Conservation (phyloP, 495 filamentous ascomycete genomes). For the Xylaria grammica region DNA sequence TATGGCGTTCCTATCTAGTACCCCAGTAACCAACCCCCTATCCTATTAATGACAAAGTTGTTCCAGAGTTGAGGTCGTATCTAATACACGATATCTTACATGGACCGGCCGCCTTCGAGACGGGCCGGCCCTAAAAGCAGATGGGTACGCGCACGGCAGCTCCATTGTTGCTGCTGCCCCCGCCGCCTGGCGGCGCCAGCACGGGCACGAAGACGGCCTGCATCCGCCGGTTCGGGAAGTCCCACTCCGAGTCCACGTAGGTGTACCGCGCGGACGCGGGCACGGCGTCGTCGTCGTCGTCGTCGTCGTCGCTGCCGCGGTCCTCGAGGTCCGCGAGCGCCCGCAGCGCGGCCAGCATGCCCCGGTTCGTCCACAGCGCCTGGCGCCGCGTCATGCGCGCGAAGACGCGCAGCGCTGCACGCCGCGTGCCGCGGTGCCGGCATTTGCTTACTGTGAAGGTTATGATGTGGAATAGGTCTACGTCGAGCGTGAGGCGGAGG, state of each 20-base stretch:
- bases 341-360: conserved; percentile 25
- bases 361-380: conserved; percentile 30
- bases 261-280: conserved; percentile 28
- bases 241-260: conserved; percentile 30
- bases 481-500: conserved; percentile 27
- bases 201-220: conserved; percentile 26
- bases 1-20: too few relatives aligned
- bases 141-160: conserved; percentile 1
- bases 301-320: conserved; percentile 22
- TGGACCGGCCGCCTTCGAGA: too few relatives aligned
- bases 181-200: neutral
- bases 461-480: conserved; percentile 31
- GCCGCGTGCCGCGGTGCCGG: conserved; percentile 26
- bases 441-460: conserved; percentile 29
- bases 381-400: conserved; percentile 26
- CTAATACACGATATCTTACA: too few relatives aligned
- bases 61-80: too few relatives aligned
- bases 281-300: conserved; percentile 27
- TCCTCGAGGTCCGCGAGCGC: conserved; percentile 29
- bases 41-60: too few relatives aligned
- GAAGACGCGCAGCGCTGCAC: conserved; percentile 25
- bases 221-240: conserved; percentile 26
- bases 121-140: neutral
- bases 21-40: too few relatives aligned
- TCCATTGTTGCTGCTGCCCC: neutral